Evolutionary conservation across 1,284 basidiomycete genomes (phyloP).

Genomic region (Rhodotorula sp.): DNA sequence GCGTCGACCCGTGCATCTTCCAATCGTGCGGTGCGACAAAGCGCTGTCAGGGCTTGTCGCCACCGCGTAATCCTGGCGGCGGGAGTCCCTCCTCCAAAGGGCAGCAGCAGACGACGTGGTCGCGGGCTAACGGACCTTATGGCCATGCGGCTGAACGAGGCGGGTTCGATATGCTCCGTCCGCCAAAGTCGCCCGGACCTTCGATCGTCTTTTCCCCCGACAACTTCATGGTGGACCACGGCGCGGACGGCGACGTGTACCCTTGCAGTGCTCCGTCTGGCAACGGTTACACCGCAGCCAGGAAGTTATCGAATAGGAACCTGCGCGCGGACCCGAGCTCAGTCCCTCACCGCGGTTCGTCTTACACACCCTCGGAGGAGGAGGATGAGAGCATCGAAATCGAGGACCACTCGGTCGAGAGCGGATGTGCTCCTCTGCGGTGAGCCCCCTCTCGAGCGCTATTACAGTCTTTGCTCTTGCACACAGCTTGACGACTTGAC

Average conservation of each 20-base stretch:
- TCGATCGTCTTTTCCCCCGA: background rate
- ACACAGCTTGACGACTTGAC: no score
- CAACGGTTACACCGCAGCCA: no score
- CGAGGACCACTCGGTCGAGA: background rate
- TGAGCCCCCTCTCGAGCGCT: background rate
- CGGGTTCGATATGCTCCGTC: background rate
- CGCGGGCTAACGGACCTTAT: background rate
- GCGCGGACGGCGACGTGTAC: background rate
- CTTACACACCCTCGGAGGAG: background rate
- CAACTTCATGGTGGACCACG: background rate
- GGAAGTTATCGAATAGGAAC: background rate
- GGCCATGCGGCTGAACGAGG: background rate
- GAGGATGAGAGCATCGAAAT: background rate
- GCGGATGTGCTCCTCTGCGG: background rate
- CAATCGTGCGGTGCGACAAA: background rate
- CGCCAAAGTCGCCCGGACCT: constrained; percentile 1
- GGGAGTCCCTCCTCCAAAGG: background rate
- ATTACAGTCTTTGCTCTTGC: no score
- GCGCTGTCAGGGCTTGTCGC: background rate
- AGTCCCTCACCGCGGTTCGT: background rate
- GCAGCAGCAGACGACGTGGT: background rate
- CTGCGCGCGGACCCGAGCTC: background rate
- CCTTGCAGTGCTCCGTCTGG: background rate
- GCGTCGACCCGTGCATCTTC: constrained; percentile 12
- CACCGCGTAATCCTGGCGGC: background rate